phyloP scores from a whole-genome alignment of 768 basidiomycete genomes.

The Leccinum incarnatum region DNA sequence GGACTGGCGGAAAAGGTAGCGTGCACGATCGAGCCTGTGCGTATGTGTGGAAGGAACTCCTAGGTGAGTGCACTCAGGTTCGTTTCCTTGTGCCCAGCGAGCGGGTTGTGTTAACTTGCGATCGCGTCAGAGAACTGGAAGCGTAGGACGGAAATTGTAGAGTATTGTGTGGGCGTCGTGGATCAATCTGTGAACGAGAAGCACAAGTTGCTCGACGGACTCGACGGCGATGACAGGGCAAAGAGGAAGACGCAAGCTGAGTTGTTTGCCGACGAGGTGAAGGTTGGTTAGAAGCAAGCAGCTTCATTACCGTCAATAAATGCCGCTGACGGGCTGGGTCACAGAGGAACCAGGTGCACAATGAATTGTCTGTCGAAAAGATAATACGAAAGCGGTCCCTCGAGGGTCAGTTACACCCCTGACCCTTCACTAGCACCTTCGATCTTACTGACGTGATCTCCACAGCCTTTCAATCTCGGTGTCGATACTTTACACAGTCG shows the following conservation, averaged over 20 bases:
- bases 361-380: conserved; percentile 68
- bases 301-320: conserved; percentile 31
- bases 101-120: conserved; percentile 19
- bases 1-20: conserved; percentile 43
- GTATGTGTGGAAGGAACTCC: conserved; percentile 73
- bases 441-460: conserved; percentile 18
- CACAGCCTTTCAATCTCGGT: conserved; percentile 74
- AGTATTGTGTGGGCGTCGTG: conserved; percentile 71
- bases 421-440: conserved; percentile 12
- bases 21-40: conserved; percentile 74
- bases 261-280: conserved; percentile 65
- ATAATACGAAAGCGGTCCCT: conserved; percentile 69
- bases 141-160: conserved; percentile 66
- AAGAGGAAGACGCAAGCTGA: conserved; percentile 54
- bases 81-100: conserved; percentile 15
- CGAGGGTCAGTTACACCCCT: conserved; percentile 51
- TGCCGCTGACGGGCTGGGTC: conserved; percentile 24
- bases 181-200: conserved; percentile 63
- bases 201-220: conserved; percentile 41
- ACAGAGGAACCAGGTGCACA: conserved; percentile 71
- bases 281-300: conserved; percentile 49
- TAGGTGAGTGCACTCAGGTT: conserved; percentile 49
- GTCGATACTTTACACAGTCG: conserved; percentile 75
- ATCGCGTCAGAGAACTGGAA: conserved; percentile 59
- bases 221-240: conserved; percentile 42